phyloP scores from a whole-genome alignment of 2,329 filamentous ascomycete genomes.

The Simplicillium aogashimaense region DNA sequence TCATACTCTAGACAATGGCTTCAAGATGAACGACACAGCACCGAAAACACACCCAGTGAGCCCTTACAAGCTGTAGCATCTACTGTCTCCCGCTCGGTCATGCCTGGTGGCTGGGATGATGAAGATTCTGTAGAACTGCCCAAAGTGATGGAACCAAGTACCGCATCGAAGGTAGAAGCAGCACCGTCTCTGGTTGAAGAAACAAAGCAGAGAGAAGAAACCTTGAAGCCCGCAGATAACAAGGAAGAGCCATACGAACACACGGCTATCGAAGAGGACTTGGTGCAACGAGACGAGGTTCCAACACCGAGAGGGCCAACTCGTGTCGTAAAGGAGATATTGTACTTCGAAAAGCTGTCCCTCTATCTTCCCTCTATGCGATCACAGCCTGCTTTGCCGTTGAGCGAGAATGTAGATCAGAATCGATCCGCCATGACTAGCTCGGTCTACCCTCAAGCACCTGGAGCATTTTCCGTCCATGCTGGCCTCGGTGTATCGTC shows the following conservation, averaged over 20 bases:
- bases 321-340: constrained; percentile 44
- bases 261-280: constrained; percentile 4
- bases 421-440: constrained; percentile 19
- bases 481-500: constrained; percentile 6
- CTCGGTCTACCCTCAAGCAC: constrained; percentile 40
- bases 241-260: neutral
- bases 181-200: constrained; percentile 7
- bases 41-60: constrained; percentile 2
- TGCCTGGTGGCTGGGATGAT: constrained; percentile 44
- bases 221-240: constrained; percentile 4
- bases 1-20: constrained; percentile 5
- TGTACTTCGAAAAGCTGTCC: constrained; percentile 39
- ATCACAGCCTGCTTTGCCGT: constrained; percentile 27
- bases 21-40: neutral
- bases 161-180: constrained; percentile 4
- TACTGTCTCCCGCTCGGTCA: constrained; percentile 13
- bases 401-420: constrained; percentile 5
- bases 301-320: constrained; percentile 42
- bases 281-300: constrained; percentile 25
- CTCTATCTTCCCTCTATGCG: constrained; percentile 44
- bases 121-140: constrained; percentile 13
- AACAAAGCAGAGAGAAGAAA: constrained; percentile 5
- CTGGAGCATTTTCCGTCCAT: constrained; percentile 51
- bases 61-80: constrained; percentile 2
- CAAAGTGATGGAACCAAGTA: constrained; percentile 5